phyloP scores from a whole-genome alignment of 2,329 filamentous ascomycete genomes.

The Rhytidhysteron rufulum region DNA sequence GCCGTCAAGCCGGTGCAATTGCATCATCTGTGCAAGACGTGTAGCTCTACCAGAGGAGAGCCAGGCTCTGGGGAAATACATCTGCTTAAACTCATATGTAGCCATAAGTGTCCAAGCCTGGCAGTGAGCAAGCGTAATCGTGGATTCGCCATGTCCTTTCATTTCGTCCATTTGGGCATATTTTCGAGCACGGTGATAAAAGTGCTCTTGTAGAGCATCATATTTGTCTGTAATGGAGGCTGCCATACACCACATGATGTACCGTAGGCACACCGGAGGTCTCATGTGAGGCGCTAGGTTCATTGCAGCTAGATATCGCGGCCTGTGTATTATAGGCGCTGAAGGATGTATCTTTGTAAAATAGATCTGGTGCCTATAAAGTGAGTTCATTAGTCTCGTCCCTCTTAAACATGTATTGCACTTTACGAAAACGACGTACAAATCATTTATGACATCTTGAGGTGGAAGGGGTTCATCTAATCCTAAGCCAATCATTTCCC shows the following conservation, averaged over 20 bases:
- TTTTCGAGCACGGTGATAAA: slow-evolving; percentile 85
- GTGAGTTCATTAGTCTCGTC: slow-evolving; percentile 9
- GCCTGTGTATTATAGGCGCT: slow-evolving; percentile 83
- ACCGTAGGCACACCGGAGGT: slow-evolving; percentile 82
- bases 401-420: neutral
- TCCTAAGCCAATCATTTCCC: slow-evolving; percentile 82
- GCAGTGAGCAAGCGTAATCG: slow-evolving; percentile 80
- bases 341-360: slow-evolving; percentile 89
- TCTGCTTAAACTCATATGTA: slow-evolving; percentile 92
- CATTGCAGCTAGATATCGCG: slow-evolving; percentile 82
- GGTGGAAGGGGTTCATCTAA: slow-evolving; percentile 78
- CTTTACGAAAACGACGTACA: slow-evolving; percentile 51
- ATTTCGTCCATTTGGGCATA: slow-evolving; percentile 88
- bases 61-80: slow-evolving; percentile 96
- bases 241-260: slow-evolving; percentile 95
- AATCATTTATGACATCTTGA: slow-evolving; percentile 76
- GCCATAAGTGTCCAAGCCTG: slow-evolving; percentile 79
- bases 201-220: slow-evolving; percentile 72
- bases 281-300: slow-evolving; percentile 82
- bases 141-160: slow-evolving; percentile 84
- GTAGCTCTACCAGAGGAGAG: slow-evolving; percentile 79
- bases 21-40: slow-evolving; percentile 88
- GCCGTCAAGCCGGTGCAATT: slow-evolving; percentile 82
- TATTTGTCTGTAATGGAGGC: slow-evolving; percentile 82
- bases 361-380: slow-evolving; percentile 69